Evolutionary conservation across 805 yeast species (phyloP).

Genomic region (Kodamaea restingae): DNA sequence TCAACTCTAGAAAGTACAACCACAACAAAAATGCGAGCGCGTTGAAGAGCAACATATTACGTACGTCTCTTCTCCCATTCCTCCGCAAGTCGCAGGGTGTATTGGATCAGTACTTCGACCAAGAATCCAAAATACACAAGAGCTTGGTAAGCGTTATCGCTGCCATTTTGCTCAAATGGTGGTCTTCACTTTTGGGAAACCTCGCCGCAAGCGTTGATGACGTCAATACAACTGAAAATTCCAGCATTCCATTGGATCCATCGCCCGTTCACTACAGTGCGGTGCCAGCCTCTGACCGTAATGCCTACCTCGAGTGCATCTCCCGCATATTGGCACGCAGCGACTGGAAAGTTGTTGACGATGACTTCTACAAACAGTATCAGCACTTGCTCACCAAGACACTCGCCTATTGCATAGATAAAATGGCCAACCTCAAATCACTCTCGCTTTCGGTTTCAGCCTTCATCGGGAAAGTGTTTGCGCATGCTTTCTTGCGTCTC

Average conservation of each 20-base stretch:
- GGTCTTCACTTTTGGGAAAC: constrained; percentile 43
- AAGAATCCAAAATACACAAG: constrained; percentile 22
- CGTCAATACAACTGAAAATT: neutral
- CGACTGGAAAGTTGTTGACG: constrained; percentile 41
- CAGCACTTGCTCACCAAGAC: constrained; percentile 45
- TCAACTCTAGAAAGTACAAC: constrained; percentile 32
- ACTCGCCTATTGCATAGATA: constrained; percentile 46
- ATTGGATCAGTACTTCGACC: constrained; percentile 19
- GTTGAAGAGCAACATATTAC: constrained; percentile 43
- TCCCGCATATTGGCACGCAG: constrained; percentile 45
- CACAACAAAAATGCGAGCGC: constrained; percentile 23
- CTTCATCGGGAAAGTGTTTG: constrained; percentile 67
- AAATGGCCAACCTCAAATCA: constrained; percentile 44
- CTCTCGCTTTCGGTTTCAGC: constrained; percentile 58
- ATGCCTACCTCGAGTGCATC: constrained; percentile 52
- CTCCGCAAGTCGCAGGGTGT: constrained; percentile 27
- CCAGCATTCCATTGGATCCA: neutral
- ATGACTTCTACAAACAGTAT: constrained; percentile 24
- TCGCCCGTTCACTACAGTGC: constrained; percentile 14
- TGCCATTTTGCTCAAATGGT: constrained; percentile 45
- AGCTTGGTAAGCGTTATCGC: constrained; percentile 31
- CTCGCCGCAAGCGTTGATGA: constrained; percentile 3
- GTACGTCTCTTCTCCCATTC: constrained; percentile 46
- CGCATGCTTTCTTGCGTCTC: constrained; percentile 53
- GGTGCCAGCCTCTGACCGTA: constrained; percentile 44